Evolutionary conservation across 208 protist species (phyloP).

Genomic region (Vickermania spadyakhi): DNA sequence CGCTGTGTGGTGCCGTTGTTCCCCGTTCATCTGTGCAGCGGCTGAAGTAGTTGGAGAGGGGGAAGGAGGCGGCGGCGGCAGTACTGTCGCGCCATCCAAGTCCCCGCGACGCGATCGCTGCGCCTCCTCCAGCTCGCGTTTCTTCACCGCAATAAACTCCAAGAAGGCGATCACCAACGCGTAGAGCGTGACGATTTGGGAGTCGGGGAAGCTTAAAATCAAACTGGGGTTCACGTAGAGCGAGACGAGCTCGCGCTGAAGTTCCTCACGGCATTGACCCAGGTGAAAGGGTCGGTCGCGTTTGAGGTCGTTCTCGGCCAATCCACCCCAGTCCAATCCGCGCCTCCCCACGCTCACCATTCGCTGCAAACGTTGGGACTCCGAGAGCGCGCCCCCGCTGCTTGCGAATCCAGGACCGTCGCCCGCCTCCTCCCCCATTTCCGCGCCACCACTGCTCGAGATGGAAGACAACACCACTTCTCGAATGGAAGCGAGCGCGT

Average conservation of each 20-base stretch:
- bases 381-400: not conserved
- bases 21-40: too few relatives aligned
- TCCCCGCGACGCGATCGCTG: not conserved
- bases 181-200: constrained; percentile 58
- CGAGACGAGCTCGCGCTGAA: constrained; percentile 42
- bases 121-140: not conserved
- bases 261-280: constrained; percentile 27
- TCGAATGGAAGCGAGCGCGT: constrained; percentile 65
- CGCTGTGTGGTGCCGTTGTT: too few relatives aligned
- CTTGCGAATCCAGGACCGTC: not conserved
- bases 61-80: too few relatives aligned
- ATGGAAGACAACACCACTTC: constrained; percentile 9
- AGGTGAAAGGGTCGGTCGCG: constrained; percentile 24
- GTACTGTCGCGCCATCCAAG: not conserved
- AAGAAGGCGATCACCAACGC: constrained; percentile 57
- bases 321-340: constrained; percentile 35
- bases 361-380: too few relatives aligned
- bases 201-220: constrained; percentile 52
- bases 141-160: constrained; percentile 30
- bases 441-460: not conserved
- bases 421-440: not conserved
- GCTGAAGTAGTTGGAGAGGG: too few relatives aligned
- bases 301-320: constrained; percentile 43
- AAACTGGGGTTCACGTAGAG: constrained; percentile 39
- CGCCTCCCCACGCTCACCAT: not conserved